A percentile compares a stretch with the other conserved stretches of the same genome.
Conservation (phyloP, 1,284 basidiomycete species). For the Cryptococcus sp. region DNA sequence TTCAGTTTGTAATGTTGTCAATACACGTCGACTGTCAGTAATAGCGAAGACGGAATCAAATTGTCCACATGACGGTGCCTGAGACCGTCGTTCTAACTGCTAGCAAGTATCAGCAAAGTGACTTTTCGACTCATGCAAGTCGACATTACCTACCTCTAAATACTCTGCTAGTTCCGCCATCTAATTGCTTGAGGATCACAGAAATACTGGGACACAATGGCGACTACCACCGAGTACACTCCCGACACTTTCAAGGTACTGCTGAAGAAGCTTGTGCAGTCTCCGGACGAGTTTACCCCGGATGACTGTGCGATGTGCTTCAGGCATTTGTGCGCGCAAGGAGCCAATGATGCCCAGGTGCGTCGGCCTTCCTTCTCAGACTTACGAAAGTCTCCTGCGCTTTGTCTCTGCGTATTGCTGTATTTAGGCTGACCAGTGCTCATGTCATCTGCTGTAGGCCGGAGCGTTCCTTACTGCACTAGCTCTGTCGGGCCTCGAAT, state of each 20-base stretch:
- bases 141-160: too few relatives aligned
- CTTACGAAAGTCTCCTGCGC: neutral
- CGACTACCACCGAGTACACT: conserved; percentile 34
- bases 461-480: conserved; percentile 81
- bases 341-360: conserved; percentile 59
- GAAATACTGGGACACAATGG: neutral
- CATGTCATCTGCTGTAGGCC: conserved; percentile 55
- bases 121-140: too few relatives aligned
- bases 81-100: neutral
- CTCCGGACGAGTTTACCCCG: conserved; percentile 71
- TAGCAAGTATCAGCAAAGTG: too few relatives aligned
- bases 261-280: conserved; percentile 72
- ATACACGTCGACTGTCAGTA: neutral
- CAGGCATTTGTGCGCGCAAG: conserved; percentile 70
- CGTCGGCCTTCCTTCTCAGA: conserved; percentile 2
- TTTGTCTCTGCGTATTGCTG: neutral
- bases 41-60: neutral
- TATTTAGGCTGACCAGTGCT: neutral
- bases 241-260: conserved; percentile 72
- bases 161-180: neutral
- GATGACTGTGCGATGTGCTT: conserved; percentile 71
- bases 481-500: conserved; percentile 72
- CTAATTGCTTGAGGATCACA: neutral
- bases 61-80: neutral
- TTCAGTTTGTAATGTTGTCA: too few relatives aligned